A percentile compares a stretch with the other conserved stretches of the same genome.
phyloP scores from a whole-genome alignment of 164 flowering plant species.

The Chloranthus sessilifolius region DNA sequence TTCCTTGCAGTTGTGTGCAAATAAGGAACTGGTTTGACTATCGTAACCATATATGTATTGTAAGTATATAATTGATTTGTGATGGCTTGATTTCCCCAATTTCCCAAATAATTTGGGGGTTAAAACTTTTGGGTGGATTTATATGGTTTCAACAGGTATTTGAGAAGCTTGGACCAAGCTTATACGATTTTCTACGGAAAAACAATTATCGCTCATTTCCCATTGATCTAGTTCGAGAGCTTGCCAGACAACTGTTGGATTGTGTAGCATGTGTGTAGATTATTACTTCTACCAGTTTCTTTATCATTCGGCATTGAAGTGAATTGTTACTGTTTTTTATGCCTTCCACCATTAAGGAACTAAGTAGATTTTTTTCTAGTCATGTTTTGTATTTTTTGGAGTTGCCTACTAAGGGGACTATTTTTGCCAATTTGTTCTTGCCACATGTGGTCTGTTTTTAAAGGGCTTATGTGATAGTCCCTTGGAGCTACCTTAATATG shows the following conservation, averaged over 20 bases:
- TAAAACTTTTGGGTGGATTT: conserved; percentile 65
- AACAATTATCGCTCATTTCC: conserved; percentile 99
- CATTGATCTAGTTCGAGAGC: conserved; percentile 98
- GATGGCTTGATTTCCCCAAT: conserved; percentile 47
- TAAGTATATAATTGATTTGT: too few species aligned
- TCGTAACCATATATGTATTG: conserved; percentile 99
- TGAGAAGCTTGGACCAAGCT: conserved; percentile 99
- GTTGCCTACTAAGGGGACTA: too few species aligned
- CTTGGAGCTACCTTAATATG: too few species aligned
- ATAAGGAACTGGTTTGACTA: conserved; percentile 99
- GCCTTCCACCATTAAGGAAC: too few species aligned
- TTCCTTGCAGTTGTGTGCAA: conserved; percentile 99
- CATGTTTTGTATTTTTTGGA: too few species aligned
- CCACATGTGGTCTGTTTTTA: too few species aligned
- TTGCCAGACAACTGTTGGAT: conserved; percentile 98
- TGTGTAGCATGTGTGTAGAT: conserved; percentile 99
- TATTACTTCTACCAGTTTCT: conserved; percentile 23
- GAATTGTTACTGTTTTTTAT: too few species aligned
- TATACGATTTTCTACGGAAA: conserved; percentile 99
- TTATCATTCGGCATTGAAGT: conserved; percentile 6
- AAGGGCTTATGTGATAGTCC: too few species aligned
- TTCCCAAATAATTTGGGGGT: conserved; percentile 45
- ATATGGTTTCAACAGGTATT: conserved; percentile 96
- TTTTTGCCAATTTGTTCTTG: too few species aligned
- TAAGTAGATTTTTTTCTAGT: too few species aligned